Evolutionary conservation across 2,329 filamentous ascomycete genomes (phyloP).

Genomic region (Curvularia sp.): DNA sequence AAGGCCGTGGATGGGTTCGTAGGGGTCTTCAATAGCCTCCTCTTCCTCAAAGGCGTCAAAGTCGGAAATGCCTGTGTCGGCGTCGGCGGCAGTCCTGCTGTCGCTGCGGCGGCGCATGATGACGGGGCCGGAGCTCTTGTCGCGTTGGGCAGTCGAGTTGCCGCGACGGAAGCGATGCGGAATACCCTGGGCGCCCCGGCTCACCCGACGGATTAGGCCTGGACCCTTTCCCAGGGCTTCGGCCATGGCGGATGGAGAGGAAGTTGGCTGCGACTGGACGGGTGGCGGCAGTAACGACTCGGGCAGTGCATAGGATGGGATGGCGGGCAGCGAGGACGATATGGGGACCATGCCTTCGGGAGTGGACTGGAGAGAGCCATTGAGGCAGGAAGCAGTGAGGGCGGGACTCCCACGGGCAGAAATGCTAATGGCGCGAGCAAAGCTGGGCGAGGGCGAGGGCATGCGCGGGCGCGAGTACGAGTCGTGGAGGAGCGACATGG

Average conservation of each 20-base stretch:
- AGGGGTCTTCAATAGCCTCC: slow-evolving; percentile 57
- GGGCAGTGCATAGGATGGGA: slow-evolving; percentile 70
- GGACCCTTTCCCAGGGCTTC: slow-evolving; percentile 68
- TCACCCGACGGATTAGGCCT: slow-evolving; percentile 81
- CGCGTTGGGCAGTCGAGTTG: slow-evolving; percentile 75
- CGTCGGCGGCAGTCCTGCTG: slow-evolving; percentile 74
- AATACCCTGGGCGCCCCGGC: slow-evolving; percentile 76
- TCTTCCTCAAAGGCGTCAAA: slow-evolving; percentile 60
- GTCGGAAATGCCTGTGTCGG: slow-evolving; percentile 56
- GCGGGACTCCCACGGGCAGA: slow-evolving; percentile 52
- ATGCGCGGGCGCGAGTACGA: slow-evolving; percentile 38
- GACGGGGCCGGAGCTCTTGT: slow-evolving; percentile 87
- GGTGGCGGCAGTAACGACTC: slow-evolving; percentile 68
- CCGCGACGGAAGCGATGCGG: slow-evolving; percentile 76
- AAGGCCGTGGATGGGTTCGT: slow-evolving; percentile 51
- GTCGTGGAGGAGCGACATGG: slow-evolving; percentile 41
- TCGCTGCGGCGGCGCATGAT: slow-evolving; percentile 88
- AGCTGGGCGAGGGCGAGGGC: slow-evolving; percentile 46
- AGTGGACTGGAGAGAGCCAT: slow-evolving; percentile 70
- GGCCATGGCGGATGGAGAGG: slow-evolving; percentile 64
- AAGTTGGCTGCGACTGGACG: slow-evolving; percentile 45
- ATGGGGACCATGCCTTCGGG: slow-evolving; percentile 67
- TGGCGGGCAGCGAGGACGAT: slow-evolving; percentile 55
- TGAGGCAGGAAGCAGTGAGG: slow-evolving; percentile 51
- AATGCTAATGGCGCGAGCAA: slow-evolving; percentile 45